Conservation (phyloP, 805 yeast genomes). For the Cyberlindnera petersonii region DNA sequence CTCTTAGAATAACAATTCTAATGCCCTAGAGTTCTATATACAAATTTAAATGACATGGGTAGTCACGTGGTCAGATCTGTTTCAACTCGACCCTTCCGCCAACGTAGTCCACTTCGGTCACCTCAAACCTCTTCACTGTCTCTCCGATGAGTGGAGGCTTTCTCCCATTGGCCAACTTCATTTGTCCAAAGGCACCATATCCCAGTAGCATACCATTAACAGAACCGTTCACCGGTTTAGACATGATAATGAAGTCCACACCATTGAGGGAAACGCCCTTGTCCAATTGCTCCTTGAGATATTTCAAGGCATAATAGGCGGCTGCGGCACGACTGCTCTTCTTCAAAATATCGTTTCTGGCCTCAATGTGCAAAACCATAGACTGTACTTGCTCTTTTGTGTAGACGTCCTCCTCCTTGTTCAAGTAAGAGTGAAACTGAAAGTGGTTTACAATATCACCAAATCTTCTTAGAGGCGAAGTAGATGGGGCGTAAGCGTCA, state of each 20-base stretch:
- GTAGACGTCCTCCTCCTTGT: conserved; percentile 29
- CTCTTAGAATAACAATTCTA: no score
- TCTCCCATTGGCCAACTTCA: conserved; percentile 27
- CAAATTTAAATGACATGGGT: no score
- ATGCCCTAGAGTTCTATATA: no score
- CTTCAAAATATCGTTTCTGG: conserved; percentile 39
- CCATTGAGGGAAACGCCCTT: conserved; percentile 6
- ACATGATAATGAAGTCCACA: conserved; percentile 34
- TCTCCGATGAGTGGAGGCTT: conserved; percentile 42
- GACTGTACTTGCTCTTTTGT: conserved; percentile 32
- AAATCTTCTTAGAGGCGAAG: conserved; percentile 85
- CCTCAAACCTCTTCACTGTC: conserved; percentile 34
- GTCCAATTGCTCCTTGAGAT: conserved; percentile 23
- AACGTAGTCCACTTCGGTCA: conserved; percentile 40
- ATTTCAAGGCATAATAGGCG: conserved; percentile 36
- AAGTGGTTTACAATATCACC: conserved; percentile 80
- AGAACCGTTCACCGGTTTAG: conserved; percentile 37
- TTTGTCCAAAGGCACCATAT: conserved; percentile 30
- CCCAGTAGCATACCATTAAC: conserved; percentile 31
- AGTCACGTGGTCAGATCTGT: conserved; percentile 6
- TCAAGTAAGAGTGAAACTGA: conserved; percentile 53
- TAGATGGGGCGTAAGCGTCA: conserved; percentile 61
- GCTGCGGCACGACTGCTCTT: conserved; percentile 28
- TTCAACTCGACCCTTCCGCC: conserved; percentile 37
- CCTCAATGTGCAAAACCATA: conserved; percentile 40